Evolutionary conservation across 495 filamentous ascomycete genomes (phyloP).

Genomic region (Glarea lozoyensis): DNA sequence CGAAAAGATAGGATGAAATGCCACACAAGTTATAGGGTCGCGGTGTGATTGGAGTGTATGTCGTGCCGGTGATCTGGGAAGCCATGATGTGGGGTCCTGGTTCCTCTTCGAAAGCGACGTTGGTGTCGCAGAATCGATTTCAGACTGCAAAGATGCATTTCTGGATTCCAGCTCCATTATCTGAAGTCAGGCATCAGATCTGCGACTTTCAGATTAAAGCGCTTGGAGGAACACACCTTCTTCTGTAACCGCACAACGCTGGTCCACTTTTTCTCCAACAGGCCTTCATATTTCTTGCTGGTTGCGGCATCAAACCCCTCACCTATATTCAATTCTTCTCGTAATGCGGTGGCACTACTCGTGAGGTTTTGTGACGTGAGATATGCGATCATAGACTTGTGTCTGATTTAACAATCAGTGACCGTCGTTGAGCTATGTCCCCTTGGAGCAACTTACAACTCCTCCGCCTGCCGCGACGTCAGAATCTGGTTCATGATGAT

Average conservation of each 20-base stretch:
- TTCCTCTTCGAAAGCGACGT: slow-evolving; percentile 69
- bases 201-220: too few species aligned
- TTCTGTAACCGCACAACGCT: slow-evolving; percentile 85
- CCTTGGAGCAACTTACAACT: slow-evolving; percentile 55
- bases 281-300: slow-evolving; percentile 78
- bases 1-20: slow-evolving; percentile 91
- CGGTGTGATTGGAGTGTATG: slow-evolving; percentile 84
- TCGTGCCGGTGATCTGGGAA: slow-evolving; percentile 69
- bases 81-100: slow-evolving; percentile 79
- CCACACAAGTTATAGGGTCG: slow-evolving; percentile 72
- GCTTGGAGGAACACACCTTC: slow-evolving; percentile 48
- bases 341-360: slow-evolving; percentile 57
- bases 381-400: slow-evolving; percentile 88
- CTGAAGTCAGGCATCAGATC: slow-evolving; percentile 39
- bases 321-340: slow-evolving; percentile 54
- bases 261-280: slow-evolving; percentile 96
- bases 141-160: slow-evolving; percentile 60
- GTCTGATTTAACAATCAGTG: slow-evolving; percentile 39
- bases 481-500: slow-evolving; percentile 65
- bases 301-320: slow-evolving; percentile 66
- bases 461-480: slow-evolving; percentile 73
- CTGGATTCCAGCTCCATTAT: slow-evolving; percentile 89
- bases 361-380: slow-evolving; percentile 62
- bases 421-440: not conserved
- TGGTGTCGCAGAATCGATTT: slow-evolving; percentile 80